Base-by-base conservation (phyloP, 257 asterid genomes). In the Apocynum venetum region DNA sequence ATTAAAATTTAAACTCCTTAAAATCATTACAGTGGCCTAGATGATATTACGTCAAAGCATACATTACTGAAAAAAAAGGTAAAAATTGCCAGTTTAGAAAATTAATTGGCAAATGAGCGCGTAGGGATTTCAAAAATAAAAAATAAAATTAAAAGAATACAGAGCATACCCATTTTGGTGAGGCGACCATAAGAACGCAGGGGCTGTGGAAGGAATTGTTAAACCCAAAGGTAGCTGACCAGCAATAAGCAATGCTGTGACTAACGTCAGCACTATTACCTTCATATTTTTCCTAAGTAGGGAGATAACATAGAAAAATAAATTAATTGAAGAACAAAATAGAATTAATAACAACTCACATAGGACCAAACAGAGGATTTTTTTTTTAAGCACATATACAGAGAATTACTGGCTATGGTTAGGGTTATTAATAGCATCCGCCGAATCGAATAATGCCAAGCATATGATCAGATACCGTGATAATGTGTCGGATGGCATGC, bases 121-220 rank as follows among this genome's bases (percentile, higher is more conserved):
- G 14, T 10, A 52, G 11, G 40, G 40, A 1, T 47, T 1, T 47
- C 20, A 40, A 40, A 4, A 6, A 2, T 15, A 20, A 14, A 7
- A 20, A 14, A 69, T 15, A 4, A 3, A 49, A 35, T 19, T 6
- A 35, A 68, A 61, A 11, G 17, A 1, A 13, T 2, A 52, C 51
- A 52, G 19, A 70, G 11, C 73, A 57, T 72, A 83, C 86, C 84
- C 82, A 72, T 80, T 71, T 40, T 83, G 77, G 51, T 80, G 75
- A 31, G 78, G 76, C 31, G 86, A 83, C 86, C 86, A 83, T 17
- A 83, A 67, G 47, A 83, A 80, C 0, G 86, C 84, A 13, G 86
- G 86, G 53, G 71, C 77, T 0, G 82, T 83, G 44, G 79, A 76
- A 2, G 81, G 82, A 14, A 46, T 70, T 46, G 80, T 61, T 15